Base-by-base conservation (phyloP, 2,329 filamentous ascomycete species). In the Pseudogymnoascus sp. region DNA sequence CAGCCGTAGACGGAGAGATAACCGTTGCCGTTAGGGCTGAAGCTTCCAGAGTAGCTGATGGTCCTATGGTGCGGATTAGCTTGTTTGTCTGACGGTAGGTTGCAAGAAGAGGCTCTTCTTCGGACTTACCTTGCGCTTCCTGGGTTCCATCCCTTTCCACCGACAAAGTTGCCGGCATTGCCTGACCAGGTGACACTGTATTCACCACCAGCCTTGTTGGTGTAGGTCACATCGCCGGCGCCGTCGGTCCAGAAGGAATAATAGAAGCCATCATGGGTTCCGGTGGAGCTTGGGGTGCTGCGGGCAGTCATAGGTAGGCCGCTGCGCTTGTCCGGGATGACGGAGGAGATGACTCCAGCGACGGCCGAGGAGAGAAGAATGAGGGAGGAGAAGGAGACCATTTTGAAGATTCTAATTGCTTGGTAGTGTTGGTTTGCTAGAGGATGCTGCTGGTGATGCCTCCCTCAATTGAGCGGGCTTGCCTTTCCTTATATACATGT, bases 191-290 rank as follows among this genome's bases (percentile, higher is more conserved):
- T 74, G 5, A 81, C 75, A 65, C 75, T 78, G 76, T 83, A 84
- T 65, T 73, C 71, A 23, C 84, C 82, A 18, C 72, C 79, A 3
- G 73, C 71, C 18, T 77, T 79, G 72, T 85, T 86, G 69, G 78
- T 82, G 75, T 86, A 86, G 40, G 75, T 80, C 6, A 82, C 80
- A 43, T 74, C 70, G 38, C 75, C 77, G n/a, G 73, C 75, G 28
- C 80, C 79, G 64, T 86, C 83, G 63, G 79, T 83, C 82, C 82
- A 87, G 76, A 79, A 85, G 7, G 80, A 83, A 73, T 82, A 86
- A 76, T 81, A 86, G 75, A 78, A 86, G 62, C 83, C 83, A 68
- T 83, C 80, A 75, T 81, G 75, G 5, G 76, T 81, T 59, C 83
- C 83, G 2, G 79, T 81, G 12, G 75, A 72, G 66, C 77, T 80